phyloP scores from a whole-genome alignment of 2,329 filamentous ascomycete species.

The Salinomyces thailandicus region DNA sequence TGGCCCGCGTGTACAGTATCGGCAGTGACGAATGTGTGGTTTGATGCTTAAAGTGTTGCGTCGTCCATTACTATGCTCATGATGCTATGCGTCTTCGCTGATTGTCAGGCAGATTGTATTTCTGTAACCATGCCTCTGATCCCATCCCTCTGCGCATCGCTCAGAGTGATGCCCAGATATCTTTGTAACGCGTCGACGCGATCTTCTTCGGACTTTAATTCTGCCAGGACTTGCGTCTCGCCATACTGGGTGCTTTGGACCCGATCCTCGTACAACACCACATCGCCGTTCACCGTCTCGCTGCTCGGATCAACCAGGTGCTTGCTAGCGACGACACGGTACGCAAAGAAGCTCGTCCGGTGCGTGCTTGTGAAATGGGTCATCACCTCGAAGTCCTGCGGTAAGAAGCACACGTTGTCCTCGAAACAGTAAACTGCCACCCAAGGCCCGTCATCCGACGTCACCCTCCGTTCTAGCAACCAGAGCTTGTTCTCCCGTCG shows the following conservation, averaged over 20 bases:
- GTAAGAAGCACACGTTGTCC: slow-evolving; percentile 49
- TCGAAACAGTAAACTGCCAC: slow-evolving; percentile 53
- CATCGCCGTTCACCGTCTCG: slow-evolving; percentile 26
- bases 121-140: slow-evolving; percentile 23
- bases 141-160: slow-evolving; percentile 27
- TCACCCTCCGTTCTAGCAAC: slow-evolving; percentile 29
- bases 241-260: slow-evolving; percentile 38
- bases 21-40: too few relatives aligned
- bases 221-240: slow-evolving; percentile 30
- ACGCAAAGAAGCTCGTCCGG: slow-evolving; percentile 43
- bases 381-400: slow-evolving; percentile 50
- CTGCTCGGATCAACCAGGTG: slow-evolving; percentile 39
- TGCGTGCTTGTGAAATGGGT: slow-evolving; percentile 46
- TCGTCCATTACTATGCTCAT: too few relatives aligned
- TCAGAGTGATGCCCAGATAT: slow-evolving; percentile 35
- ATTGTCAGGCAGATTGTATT: too few relatives aligned
- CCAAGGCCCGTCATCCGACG: slow-evolving; percentile 40
- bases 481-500: slow-evolving; percentile 29
- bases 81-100: too few relatives aligned
- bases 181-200: slow-evolving; percentile 33
- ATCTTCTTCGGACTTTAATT: slow-evolving; percentile 32
- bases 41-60: too few relatives aligned
- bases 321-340: slow-evolving; percentile 42
- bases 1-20: slow-evolving; percentile 39
- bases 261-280: slow-evolving; percentile 32